These are phyloP conservation scores for Ogataea parapolymorpha DNA, from an alignment of 805 yeast species.

Conservation along the genomic window DNA sequence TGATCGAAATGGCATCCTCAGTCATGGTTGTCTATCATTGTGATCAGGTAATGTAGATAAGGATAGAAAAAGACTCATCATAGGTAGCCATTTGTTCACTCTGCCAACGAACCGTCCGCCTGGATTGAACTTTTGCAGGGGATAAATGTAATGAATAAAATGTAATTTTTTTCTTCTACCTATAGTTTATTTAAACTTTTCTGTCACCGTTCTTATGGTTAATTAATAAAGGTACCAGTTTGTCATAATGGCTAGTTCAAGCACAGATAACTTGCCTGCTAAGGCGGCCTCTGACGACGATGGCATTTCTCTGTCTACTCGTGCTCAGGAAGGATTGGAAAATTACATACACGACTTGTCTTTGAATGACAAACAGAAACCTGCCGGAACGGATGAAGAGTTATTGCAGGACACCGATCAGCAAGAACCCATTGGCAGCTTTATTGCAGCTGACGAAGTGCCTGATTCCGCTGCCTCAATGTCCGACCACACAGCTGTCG, in stretches of 20 bases:
- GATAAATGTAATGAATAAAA: background rate
- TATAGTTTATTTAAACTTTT: background rate
- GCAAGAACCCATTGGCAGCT: too few species aligned
- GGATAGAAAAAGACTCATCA: constrained; percentile 32
- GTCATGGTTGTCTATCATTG: constrained; percentile 19
- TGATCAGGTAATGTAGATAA: constrained; percentile 38
- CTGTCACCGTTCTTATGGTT: constrained; percentile 5
- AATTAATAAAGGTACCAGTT: background rate
- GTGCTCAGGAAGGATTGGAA: background rate
- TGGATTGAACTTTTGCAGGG: constrained; percentile 1
- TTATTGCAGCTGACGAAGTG: too few species aligned
- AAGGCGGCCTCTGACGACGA: too few species aligned
- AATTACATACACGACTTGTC: background rate
- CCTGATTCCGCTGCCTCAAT: background rate
- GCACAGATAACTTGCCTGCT: background rate
- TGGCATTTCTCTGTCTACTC: too few species aligned
- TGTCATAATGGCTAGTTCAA: background rate
- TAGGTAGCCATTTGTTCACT: constrained; percentile 5
- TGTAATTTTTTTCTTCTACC: background rate
- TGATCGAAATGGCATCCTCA: constrained; percentile 3
- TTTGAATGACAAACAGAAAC: background rate
- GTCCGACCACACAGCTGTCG: background rate
- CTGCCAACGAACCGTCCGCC: constrained; percentile 1
- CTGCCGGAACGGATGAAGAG: too few species aligned
- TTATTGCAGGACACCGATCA: too few species aligned